phyloP scores from a whole-genome alignment of 1,139 yeast species.

The Torulaspora globosa region DNA sequence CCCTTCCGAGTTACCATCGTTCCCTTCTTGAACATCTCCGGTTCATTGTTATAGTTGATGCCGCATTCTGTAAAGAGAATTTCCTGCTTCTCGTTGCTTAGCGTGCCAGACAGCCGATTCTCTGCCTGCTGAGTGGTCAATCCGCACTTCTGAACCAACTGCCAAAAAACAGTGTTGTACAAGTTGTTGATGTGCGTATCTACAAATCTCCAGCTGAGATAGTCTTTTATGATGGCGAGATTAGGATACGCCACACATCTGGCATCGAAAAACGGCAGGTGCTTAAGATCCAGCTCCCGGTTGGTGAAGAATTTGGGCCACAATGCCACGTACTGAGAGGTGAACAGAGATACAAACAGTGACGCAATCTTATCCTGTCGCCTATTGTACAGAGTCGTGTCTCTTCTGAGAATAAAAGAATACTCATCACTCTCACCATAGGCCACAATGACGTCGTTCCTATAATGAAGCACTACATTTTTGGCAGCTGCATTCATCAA shows the following conservation, averaged over 20 bases:
- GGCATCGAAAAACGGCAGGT: slow-evolving; percentile 85
- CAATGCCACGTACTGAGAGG: slow-evolving; percentile 63
- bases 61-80: slow-evolving; percentile 72
- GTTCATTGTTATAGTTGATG: slow-evolving; percentile 85
- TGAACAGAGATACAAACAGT: slow-evolving; percentile 76
- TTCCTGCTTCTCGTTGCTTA: slow-evolving; percentile 83
- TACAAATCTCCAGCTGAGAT: slow-evolving; percentile 91
- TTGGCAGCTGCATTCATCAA: slow-evolving; percentile 81
- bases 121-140: slow-evolving; percentile 77
- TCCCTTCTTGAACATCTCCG: slow-evolving; percentile 84
- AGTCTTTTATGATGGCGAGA: slow-evolving; percentile 59
- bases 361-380: slow-evolving; percentile 74
- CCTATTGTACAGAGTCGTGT: slow-evolving; percentile 69
- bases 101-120: slow-evolving; percentile 59
- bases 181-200: slow-evolving; percentile 95
- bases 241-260: slow-evolving; percentile 86
- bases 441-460: slow-evolving; percentile 71
- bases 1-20: slow-evolving; percentile 63
- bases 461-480: slow-evolving; percentile 47
- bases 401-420: slow-evolving; percentile 65
- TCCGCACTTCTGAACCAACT: slow-evolving; percentile 66
- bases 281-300: slow-evolving; percentile 38
- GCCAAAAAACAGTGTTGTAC: slow-evolving; percentile 93
- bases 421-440: slow-evolving; percentile 97
- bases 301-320: slow-evolving; percentile 65